Evolutionary conservation across 2,329 filamentous ascomycete genomes (phyloP), one percentile per base, ranked within the genome.

Genomic region (Cyphellophora attinorum): DNA sequence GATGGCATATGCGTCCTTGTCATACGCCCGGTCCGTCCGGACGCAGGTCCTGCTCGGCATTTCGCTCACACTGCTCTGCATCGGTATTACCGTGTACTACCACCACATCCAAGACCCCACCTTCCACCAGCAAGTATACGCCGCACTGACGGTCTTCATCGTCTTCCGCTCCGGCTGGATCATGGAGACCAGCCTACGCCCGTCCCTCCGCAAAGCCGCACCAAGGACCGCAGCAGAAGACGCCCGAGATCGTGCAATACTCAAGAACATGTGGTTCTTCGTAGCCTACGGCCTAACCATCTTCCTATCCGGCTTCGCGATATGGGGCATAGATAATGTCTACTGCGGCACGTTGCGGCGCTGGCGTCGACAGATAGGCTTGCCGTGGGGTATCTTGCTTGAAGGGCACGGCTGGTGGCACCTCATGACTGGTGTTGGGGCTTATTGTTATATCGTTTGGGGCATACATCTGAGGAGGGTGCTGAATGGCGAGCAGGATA

Each of bases 401-500:
- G 79, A 83, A 51, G 77, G 77, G 1, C 79, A 83, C 56, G 78
- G 78, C 6, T 81, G 78, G 77, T 82, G 78, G 78, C 84, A 89
- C 59, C 52, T 89, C 23, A 78, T 89, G 70, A 91, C 85, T 1
- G 84, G 84, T 10, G 65, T 79, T 21, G 85, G 85, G 54, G 84
- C 84, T 11, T 93, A 93, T 57, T 81, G 80, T 52, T 85, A 89
- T 54, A 85, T 93, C 47, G 65, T 76, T 11, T 93, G 85, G 84
- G 80, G 83, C 11, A 76, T 88, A 16, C 89, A 83, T 79, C 67
- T 91, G 12, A 74, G 83, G 27, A 77, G 81, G 42, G 85, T 82
- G 48, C 62, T 91, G 32, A 83, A 86, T 42, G 74, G 76, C 3
- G 69, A 69, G 29, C 81, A 85, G 50, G 72, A 81, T 27, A 74